Base-by-base conservation (phyloP, 2,329 filamentous ascomycete species). In the Colletotrichum zoysiae region DNA sequence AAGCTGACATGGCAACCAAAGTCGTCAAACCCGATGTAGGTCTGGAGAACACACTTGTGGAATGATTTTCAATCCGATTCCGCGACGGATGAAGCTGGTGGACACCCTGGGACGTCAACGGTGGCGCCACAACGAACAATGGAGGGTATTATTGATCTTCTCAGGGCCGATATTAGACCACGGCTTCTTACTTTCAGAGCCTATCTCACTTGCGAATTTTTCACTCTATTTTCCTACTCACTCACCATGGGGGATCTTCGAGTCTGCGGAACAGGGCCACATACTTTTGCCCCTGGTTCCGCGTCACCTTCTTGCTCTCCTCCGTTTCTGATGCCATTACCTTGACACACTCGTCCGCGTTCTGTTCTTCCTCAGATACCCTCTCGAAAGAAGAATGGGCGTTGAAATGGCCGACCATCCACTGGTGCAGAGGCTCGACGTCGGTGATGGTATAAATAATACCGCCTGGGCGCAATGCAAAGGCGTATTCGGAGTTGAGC, bases 371-470 rank as follows among this genome's bases (percentile, higher is more conserved):
- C 72, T 91, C 89, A 0, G 86, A 76, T 5, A 98, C 86, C 73
- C 94, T 86, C 83, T 94, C 92, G 81, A 97, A 98, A 59, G 93
- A 88, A 20, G 90, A 90, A 79, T 95, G 93, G 38, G 87, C 88
- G 67, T 92, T 89, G 76, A 98, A 92, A 82, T 98, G 94, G 79
- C 89, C 88, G 65, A 95, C 91, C 91, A 98, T 97, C 95, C 95
- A 98, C 76, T 91, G 83, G 81, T 98, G 94, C 80, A 99, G 85
- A 78, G 97, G 95, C 83, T 97, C 92, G 53, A 99, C 96, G 83
- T 99, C 96, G 1, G 96, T 99, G 77, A 99, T 98, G 1, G 95
- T 98, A 80, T 98, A 99, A 53, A 97, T 87, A 60, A 95, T 88
- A 2, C 96, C 97, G 0, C 95, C 95, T 0, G 95, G 95, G 51